Base-by-base conservation (phyloP, 2,329 filamentous ascomycete species). In the Cercospora sesami region DNA sequence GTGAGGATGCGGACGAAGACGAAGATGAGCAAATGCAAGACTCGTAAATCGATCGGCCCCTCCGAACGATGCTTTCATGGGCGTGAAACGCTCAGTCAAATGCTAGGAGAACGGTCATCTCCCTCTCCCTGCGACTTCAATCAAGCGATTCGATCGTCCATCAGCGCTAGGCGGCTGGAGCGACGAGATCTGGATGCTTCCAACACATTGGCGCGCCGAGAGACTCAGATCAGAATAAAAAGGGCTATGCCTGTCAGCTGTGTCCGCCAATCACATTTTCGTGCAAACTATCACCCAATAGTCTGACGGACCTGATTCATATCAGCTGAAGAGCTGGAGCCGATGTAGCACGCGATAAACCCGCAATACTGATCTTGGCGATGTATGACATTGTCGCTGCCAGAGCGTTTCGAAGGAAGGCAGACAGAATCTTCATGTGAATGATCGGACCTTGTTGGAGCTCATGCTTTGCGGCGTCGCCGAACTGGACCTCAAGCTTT, bases 1-100 rank as follows among this genome's bases (percentile, higher is more conserved):
- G 77, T 7, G 77, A 77, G n/a, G 73, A 75, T 33, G 73, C 74
- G 64, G 75, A 78, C 58, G 74, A 74, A 14, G 75, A 70, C 60
- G 71, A 74, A 18, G 77, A 75, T 48, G 68, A 74, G 45, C 57
- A 72, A 33, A 73, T 73, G 72, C 64, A 75, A 55, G 76, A 78
- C 66, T 74, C 71, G 12, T 78, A 66, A 71, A 31, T 36, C 53
- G 51, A 28, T 30, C 23, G 18, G 61, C 48, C 30, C 18, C 57
- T 23, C 21, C 30, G 33, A 61, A 26, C 14, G 39, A 30, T 23
- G 23, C 23, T 58, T 10, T 57, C 53, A 9, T 28, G 12, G 53
- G 14, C 6, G 23, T 16, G 14, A 2, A 57, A 31, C 23, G 23
- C 16, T 58, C n/a, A 30, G 5, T 58, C 21, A 21, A 21, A 51